phyloP scores from a whole-genome alignment of 495 filamentous ascomycete species.

The Aspergillus hancockii region DNA sequence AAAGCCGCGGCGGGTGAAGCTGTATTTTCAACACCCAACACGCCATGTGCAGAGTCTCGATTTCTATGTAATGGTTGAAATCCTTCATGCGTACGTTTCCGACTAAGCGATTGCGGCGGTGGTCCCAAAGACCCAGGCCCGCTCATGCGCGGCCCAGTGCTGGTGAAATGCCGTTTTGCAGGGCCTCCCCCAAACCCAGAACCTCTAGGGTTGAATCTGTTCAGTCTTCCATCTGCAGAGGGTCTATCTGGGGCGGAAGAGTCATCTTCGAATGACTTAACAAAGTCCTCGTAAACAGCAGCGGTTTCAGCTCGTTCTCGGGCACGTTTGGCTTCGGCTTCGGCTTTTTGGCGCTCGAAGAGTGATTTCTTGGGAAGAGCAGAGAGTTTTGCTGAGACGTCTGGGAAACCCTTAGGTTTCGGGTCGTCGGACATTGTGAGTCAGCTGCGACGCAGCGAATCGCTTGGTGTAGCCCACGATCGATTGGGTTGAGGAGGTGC shows the following conservation, averaged over 20 bases:
- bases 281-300: slow-evolving; percentile 86
- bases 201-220: slow-evolving; percentile 40
- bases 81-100: slow-evolving; percentile 55
- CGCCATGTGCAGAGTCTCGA: slow-evolving; percentile 41
- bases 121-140: slow-evolving; percentile 78
- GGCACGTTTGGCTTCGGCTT: slow-evolving; percentile 87
- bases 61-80: slow-evolving; percentile 38
- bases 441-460: slow-evolving; percentile 29
- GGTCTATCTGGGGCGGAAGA: slow-evolving; percentile 36
- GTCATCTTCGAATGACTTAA: slow-evolving; percentile 85
- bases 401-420: slow-evolving; percentile 70
- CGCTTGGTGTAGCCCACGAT: slow-evolving; percentile 1
- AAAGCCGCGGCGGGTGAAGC: slow-evolving; percentile 48
- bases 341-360: slow-evolving; percentile 90
- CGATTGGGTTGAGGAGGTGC: neutral
- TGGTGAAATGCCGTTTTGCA: slow-evolving; percentile 58
- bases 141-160: slow-evolving; percentile 56
- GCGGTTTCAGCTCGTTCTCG: slow-evolving; percentile 88
- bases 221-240: slow-evolving; percentile 26
- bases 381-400: slow-evolving; percentile 78
- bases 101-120: slow-evolving; percentile 49
- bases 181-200: slow-evolving; percentile 45
- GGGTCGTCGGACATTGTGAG: slow-evolving; percentile 43
- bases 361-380: slow-evolving; percentile 82
- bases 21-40: slow-evolving; percentile 59